Evolutionary conservation across 306 rosid species (phyloP).

Genomic region (Dalbergia cochinchinensis): DNA sequence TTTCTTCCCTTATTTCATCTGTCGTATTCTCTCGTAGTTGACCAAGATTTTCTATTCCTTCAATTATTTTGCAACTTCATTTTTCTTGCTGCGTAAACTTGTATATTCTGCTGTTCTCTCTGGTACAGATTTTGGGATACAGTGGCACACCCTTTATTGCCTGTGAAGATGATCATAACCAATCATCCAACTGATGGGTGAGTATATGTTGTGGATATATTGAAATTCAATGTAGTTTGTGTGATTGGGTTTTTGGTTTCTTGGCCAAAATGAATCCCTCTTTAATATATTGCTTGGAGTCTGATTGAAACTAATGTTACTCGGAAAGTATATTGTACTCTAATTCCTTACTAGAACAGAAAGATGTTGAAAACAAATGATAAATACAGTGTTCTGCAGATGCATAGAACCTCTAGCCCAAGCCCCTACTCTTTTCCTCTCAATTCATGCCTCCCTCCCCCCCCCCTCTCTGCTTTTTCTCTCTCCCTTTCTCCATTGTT

Average conservation of each 20-base stretch:
- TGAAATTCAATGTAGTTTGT: constrained; percentile 25
- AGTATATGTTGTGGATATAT: constrained; percentile 46
- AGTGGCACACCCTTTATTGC: constrained; percentile 69
- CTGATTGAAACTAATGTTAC: not conserved
- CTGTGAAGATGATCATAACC: constrained; percentile 72
- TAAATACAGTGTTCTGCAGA: not conserved
- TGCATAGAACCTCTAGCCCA: not conserved
- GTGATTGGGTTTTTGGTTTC: constrained; percentile 17
- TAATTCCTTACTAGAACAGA: not conserved
- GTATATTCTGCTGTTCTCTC: constrained; percentile 28
- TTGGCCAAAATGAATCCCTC: constrained; percentile 21
- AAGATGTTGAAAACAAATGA: not conserved
- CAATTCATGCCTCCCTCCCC: not conserved
- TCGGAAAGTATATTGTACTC: no score
- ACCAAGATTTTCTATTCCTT: not conserved
- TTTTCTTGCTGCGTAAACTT: constrained; percentile 21
- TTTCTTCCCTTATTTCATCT: constrained; percentile 14
- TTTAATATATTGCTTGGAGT: not conserved
- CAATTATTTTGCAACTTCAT: constrained; percentile 27
- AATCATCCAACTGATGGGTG: constrained; percentile 84
- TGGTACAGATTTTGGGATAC: constrained; percentile 81
- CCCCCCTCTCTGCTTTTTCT: no score
- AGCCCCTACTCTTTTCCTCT: not conserved
- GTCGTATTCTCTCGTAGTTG: constrained; percentile 18
- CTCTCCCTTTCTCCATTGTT: no score